Base-by-base conservation (phyloP, 345 rosid genomes). In the Hypericum perforatum region DNA sequence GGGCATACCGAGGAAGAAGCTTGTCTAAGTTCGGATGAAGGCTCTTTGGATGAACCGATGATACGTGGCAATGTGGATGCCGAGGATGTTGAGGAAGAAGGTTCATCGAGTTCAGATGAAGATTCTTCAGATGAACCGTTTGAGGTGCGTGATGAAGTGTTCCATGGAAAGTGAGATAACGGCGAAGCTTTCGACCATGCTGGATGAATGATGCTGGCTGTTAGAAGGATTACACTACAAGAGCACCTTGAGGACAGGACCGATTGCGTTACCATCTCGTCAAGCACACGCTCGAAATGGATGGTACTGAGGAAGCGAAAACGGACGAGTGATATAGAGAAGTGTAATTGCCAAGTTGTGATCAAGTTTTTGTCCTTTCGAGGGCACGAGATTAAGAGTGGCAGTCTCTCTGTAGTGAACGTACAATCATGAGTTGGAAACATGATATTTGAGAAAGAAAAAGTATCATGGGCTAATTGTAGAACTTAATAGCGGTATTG, bases 181-280 rank as follows among this genome's bases (percentile, higher is more conserved):
- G 4, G 1, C 32, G 32, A 22, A 22, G 1, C 32, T 22, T 37
- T 41, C 77, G 14, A 67, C 47, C 16, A 59, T 22, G 32, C 32
- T 22, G 4, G 32, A 22, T 22, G 32, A 22, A 22, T 22, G 32
- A 22, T 22, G 32, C 32, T 22, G 32, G 32, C 32, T 22, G 32
- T 22, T 22, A 4, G 32, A 22, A 22, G 32, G 32, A 22, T 22
- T 22, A 22, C 32, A 22, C 32, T 1, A 22, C 32, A 22, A 22
- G 4, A 22, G 32, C 32, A 22, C 4, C 32, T 4, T 1, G 32
- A 4, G 2, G 32, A 22, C 32, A 22, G 32, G 32, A 22, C 32
- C 32, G 32, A 22, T 22, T 4, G 32, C 32, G 1, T 4, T 1
- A 22, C 2, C 32, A 22, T 22, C 32, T 22, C 32, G 32, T 22